phyloP scores from a whole-genome alignment of 768 basidiomycete species.

The Clitopilus passeckerianus region DNA sequence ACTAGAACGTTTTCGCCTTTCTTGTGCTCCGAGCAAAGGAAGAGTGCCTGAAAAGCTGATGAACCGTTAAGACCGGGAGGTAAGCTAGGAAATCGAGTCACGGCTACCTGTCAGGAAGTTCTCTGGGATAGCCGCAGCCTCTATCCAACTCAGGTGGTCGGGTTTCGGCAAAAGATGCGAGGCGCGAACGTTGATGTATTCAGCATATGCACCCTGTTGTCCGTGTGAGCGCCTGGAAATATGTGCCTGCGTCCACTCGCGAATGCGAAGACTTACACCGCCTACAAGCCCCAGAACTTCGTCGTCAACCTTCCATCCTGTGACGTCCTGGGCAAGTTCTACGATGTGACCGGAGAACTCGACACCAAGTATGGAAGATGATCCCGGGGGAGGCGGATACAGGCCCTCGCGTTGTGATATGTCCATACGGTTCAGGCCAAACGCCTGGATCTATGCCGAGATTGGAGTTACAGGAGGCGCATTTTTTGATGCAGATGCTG shows the following conservation, averaged over 20 bases:
- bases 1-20: conserved; percentile 73
- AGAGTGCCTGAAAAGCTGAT: conserved; percentile 43
- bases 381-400: conserved; percentile 79
- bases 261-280: conserved; percentile 49
- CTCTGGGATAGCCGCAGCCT: conserved; percentile 88
- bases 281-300: conserved; percentile 76
- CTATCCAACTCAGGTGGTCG: conserved; percentile 64
- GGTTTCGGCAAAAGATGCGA: conserved; percentile 76
- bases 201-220: conserved; percentile 83
- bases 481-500: background rate
- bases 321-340: conserved; percentile 44
- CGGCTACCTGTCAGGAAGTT: conserved; percentile 74
- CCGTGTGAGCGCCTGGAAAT: too few relatives aligned
- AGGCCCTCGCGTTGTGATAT: conserved; percentile 62
- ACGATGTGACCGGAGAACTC: conserved; percentile 76
- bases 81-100: background rate
- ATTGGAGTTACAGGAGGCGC: background rate
- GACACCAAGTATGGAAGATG: conserved; percentile 74
- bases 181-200: conserved; percentile 67
- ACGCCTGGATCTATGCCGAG: conserved; percentile 58
- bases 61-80: background rate
- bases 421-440: conserved; percentile 91
- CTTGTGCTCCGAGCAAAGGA: conserved; percentile 65
- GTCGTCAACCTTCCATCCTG: conserved; percentile 56
- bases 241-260: too few relatives aligned